Evolutionary conservation across 1,284 basidiomycete species (phyloP).

Genomic region (Heterobasidion occidentale): DNA sequence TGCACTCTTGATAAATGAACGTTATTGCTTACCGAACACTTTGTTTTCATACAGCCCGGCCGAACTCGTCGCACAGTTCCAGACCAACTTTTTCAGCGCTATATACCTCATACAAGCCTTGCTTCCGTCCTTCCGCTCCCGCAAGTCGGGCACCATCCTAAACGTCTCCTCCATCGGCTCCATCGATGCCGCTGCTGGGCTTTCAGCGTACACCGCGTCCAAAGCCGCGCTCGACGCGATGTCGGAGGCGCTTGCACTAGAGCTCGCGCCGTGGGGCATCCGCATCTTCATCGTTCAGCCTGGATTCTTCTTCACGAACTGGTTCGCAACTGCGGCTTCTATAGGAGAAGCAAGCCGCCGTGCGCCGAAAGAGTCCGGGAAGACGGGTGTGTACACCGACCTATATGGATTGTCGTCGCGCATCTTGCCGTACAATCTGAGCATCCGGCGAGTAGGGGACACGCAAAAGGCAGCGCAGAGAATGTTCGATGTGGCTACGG

Average conservation of each 20-base stretch:
- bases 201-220: slow-evolving; percentile 19
- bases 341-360: background rate
- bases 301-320: slow-evolving; percentile 23
- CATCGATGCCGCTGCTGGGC: slow-evolving; percentile 9
- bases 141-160: slow-evolving; percentile 18
- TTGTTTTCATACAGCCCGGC: slow-evolving; percentile 8
- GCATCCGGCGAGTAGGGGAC: slow-evolving; percentile 14
- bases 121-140: slow-evolving; percentile 19
- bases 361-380: background rate
- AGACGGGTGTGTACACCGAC: slow-evolving; percentile 14
- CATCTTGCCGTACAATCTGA: slow-evolving; percentile 8
- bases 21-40: background rate
- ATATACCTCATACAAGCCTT: slow-evolving; percentile 23
- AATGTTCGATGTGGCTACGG: slow-evolving; percentile 18
- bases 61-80: slow-evolving; percentile 20
- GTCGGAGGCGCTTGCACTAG: slow-evolving; percentile 19
- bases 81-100: slow-evolving; percentile 23
- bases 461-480: slow-evolving; percentile 13
- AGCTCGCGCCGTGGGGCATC: slow-evolving; percentile 20
- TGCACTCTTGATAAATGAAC: background rate
- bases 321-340: slow-evolving; percentile 12
- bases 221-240: slow-evolving; percentile 23
- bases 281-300: slow-evolving; percentile 19
- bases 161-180: slow-evolving; percentile 18
- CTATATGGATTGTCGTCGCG: slow-evolving; percentile 11